A percentile compares a stretch with the other conserved stretches of the same genome.
Conservation (phyloP, 2,329 filamentous ascomycete species). For the Colletotrichum truncatum region DNA sequence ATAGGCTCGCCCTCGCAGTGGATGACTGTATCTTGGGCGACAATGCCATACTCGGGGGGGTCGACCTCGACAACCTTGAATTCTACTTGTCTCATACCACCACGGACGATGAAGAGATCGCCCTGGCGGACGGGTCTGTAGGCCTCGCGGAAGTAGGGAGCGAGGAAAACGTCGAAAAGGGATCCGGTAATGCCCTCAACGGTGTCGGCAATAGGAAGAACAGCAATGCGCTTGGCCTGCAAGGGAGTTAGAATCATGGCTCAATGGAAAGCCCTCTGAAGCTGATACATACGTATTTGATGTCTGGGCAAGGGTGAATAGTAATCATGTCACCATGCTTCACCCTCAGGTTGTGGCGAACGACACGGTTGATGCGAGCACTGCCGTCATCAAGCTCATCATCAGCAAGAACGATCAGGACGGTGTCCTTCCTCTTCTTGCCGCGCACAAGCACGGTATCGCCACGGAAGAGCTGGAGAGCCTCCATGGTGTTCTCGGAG, state of each 20-base stretch:
- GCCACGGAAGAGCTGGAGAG: constrained; percentile 96
- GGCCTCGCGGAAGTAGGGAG: constrained; percentile 98
- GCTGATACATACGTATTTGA: constrained; percentile 91
- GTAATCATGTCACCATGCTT: constrained; percentile 99
- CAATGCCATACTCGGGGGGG: constrained; percentile 97
- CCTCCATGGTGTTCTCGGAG: constrained; percentile 99
- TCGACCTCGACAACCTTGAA: constrained; percentile 99
- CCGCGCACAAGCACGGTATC: constrained; percentile 98
- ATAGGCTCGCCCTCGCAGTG: constrained; percentile 98
- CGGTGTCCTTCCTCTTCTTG: constrained; percentile 99
- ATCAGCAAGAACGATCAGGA: constrained; percentile 95
- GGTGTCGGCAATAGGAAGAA: constrained; percentile 97
- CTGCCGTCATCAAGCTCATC: constrained; percentile 98
- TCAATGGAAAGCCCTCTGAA: background rate
- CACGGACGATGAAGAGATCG: constrained; percentile 95
- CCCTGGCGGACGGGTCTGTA: constrained; percentile 98
- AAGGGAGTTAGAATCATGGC: constrained; percentile 35
- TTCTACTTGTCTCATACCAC: constrained; percentile 98
- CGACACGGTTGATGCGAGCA: constrained; percentile 97
- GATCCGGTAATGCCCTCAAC: constrained; percentile 97
- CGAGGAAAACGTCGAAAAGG: constrained; percentile 98
- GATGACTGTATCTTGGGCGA: constrained; percentile 98
- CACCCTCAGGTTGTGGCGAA: constrained; percentile 96
- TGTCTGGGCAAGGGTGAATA: constrained; percentile 96
- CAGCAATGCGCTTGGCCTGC: constrained; percentile 97